These are phyloP conservation scores for Dryas drummondii DNA, from an alignment of 306 rosid genomes.

Conservation along the genomic window DNA sequence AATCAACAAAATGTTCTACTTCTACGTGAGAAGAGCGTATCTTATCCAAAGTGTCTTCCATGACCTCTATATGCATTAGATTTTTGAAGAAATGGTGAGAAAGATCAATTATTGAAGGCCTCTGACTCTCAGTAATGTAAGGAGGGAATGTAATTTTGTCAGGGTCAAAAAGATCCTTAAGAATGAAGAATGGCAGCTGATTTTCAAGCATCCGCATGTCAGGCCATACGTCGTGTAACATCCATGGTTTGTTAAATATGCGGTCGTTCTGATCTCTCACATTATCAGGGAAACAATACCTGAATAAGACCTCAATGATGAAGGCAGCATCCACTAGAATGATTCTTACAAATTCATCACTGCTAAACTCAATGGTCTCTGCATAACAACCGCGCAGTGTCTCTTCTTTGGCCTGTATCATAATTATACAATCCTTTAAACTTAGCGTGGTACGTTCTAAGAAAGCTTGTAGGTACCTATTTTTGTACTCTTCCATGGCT, in stretches of 20 bases:
- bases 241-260: conserved; percentile 33
- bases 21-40: not conserved
- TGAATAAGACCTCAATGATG: conserved; percentile 20
- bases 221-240: too few relatives aligned
- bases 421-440: not conserved
- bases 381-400: conserved; percentile 15
- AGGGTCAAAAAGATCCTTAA: too few relatives aligned
- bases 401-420: not conserved
- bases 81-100: conserved; percentile 31
- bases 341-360: conserved; percentile 27
- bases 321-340: conserved; percentile 26
- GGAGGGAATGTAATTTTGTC: not conserved
- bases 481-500: conserved; percentile 25
- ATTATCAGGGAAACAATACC: not conserved
- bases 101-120: conserved; percentile 10
- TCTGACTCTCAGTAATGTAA: too few relatives aligned
- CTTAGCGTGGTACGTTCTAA: not conserved
- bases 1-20: conserved; percentile 16
- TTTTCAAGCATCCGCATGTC: too few relatives aligned
- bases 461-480: conserved; percentile 15
- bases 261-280: conserved; percentile 10
- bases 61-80: not conserved
- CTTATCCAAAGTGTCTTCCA: not conserved
- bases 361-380: conserved; percentile 8
- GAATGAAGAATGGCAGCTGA: too few relatives aligned